phyloP scores from a whole-genome alignment of 2,329 filamentous ascomycete genomes.

The Phyllachora maydis region DNA sequence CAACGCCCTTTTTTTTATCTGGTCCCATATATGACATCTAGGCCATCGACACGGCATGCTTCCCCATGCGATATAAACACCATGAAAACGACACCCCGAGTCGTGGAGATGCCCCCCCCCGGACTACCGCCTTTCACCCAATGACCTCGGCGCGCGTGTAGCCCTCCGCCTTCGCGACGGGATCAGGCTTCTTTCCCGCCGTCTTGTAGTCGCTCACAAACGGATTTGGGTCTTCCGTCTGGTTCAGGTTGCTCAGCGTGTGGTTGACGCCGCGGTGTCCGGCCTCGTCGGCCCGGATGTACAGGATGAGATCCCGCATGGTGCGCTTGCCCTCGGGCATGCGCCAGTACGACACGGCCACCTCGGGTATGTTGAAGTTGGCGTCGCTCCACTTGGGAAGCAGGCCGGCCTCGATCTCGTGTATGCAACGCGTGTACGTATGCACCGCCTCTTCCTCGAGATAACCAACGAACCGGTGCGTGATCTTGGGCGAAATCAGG shows the following conservation, averaged over 20 bases:
- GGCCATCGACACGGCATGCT: no score
- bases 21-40: no score
- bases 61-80: no score
- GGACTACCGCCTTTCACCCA: slow-evolving; percentile 10
- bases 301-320: slow-evolving; percentile 74
- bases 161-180: slow-evolving; percentile 42
- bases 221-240: slow-evolving; percentile 76
- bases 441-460: slow-evolving; percentile 93
- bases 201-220: slow-evolving; percentile 72
- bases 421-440: slow-evolving; percentile 79
- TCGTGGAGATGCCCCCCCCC: no score
- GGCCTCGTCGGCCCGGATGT: slow-evolving; percentile 56
- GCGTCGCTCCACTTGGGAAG: slow-evolving; percentile 59
- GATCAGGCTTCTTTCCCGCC: slow-evolving; percentile 32
- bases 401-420: slow-evolving; percentile 68
- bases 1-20: no score
- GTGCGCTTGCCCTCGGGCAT: slow-evolving; percentile 70
- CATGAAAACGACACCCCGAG: no score
- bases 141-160: slow-evolving; percentile 75
- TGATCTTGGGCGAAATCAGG: slow-evolving; percentile 67
- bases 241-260: slow-evolving; percentile 73
- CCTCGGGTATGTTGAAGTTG: slow-evolving; percentile 60
- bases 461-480: slow-evolving; percentile 91
- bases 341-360: slow-evolving; percentile 81
- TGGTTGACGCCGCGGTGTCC: slow-evolving; percentile 92